Conservation (phyloP, 495 filamentous ascomycete species). For the Eremomyces bilateralis region DNA sequence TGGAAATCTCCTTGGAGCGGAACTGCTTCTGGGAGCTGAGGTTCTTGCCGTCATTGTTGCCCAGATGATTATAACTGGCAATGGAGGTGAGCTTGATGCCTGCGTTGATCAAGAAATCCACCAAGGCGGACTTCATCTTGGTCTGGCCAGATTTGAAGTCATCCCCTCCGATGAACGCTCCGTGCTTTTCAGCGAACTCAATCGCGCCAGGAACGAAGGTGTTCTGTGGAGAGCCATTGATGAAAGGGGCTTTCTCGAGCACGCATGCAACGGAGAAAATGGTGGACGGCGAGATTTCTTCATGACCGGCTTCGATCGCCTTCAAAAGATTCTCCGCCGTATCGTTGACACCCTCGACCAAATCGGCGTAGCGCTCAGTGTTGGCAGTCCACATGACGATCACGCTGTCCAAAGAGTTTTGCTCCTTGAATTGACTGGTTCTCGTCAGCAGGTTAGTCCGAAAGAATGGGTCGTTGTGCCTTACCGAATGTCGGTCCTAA, state of each 20-base stretch:
- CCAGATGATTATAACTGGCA: constrained; percentile 97
- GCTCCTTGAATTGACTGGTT: constrained; percentile 65
- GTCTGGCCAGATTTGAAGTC: constrained; percentile 99
- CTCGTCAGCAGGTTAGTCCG: constrained; percentile 1
- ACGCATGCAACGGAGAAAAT: constrained; percentile 91
- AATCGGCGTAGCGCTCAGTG: constrained; percentile 87
- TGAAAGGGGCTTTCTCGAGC: constrained; percentile 77
- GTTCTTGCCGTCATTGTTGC: constrained; percentile 99
- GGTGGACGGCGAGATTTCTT: constrained; percentile 81
- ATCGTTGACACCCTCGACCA: constrained; percentile 80
- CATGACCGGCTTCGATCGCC: constrained; percentile 66
- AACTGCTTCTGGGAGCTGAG: constrained; percentile 93
- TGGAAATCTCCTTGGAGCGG: constrained; percentile 98
- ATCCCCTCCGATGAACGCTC: constrained; percentile 88
- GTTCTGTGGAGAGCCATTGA: constrained; percentile 98
- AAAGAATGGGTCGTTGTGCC: constrained; percentile 6
- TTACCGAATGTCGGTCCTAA: constrained; percentile 88
- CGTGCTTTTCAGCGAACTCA: constrained; percentile 68
- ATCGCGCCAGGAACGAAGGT: constrained; percentile 91
- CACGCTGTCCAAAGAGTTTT: constrained; percentile 77
- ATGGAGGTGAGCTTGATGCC: constrained; percentile 99
- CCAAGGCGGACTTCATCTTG: constrained; percentile 98
- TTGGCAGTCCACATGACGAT: constrained; percentile 98
- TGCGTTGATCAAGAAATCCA: constrained; percentile 95
- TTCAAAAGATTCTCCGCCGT: constrained; percentile 84